A percentile compares a stretch with the other conserved stretches of the same genome.
phyloP scores from a whole-genome alignment of 192 early-diverging fungal species.

The Tieghemiomyces parasiticus region DNA sequence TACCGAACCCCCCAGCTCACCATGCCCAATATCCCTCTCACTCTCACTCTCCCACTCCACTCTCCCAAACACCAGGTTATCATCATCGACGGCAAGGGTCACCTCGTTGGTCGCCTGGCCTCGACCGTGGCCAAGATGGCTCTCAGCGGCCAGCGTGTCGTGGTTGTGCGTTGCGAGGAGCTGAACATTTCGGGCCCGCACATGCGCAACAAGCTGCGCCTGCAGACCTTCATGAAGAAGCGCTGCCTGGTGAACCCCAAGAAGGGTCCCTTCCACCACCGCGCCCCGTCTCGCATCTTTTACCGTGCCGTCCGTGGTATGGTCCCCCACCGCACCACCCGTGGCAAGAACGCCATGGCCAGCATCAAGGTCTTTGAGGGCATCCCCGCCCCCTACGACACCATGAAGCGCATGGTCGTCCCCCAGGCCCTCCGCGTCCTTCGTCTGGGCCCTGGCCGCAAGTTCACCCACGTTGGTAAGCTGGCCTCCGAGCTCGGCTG shows the following conservation, averaged over 20 bases:
- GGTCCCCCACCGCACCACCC: constrained; percentile 98
- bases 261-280: constrained; percentile 98
- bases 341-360: constrained; percentile 92
- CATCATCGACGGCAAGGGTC: constrained; percentile 98
- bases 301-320: constrained; percentile 96
- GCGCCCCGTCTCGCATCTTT: constrained; percentile 93
- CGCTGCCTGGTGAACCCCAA: constrained; percentile 92
- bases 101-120: constrained; percentile 94
- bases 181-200: constrained; percentile 95
- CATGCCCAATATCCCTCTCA: not conserved
- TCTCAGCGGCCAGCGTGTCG: constrained; percentile 93
- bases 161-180: constrained; percentile 97
- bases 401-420: constrained; percentile 92
- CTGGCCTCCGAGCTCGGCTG: constrained; percentile 94
- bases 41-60: not conserved
- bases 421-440: constrained; percentile 95
- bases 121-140: constrained; percentile 97
- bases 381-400: constrained; percentile 95
- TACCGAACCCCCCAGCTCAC: not conserved
- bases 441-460: constrained; percentile 92
- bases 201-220: constrained; percentile 99
- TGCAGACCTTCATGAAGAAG: constrained; percentile 95
- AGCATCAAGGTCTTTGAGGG: constrained; percentile 99
- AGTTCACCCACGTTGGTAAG: constrained; percentile 90
- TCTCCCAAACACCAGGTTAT: constrained; percentile 48